Base-by-base conservation (phyloP, 768 basidiomycete genomes). In the Fomitopsis serialis region DNA sequence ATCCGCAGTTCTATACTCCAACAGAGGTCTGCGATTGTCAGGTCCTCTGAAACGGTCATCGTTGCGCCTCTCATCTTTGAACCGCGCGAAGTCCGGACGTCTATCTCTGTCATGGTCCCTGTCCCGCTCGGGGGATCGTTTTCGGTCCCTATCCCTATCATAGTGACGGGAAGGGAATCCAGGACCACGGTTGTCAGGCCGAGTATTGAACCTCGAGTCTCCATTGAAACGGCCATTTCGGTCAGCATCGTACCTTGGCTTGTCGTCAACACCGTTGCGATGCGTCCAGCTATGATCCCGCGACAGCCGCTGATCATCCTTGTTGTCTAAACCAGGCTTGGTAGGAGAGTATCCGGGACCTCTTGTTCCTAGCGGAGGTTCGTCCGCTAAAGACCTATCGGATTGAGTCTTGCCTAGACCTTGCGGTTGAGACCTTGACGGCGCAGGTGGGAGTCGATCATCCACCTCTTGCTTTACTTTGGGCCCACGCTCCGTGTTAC, bases 1-100 rank as follows among this genome's bases (percentile, higher is more conserved):
- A 35, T 70, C 64, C 45, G 61, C 66, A 55, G 75, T 73, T n/a
- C 70, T 68, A 7, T 75, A 69, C 19, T 80, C 77, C 54, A 76
- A 78, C 44, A 73, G 75, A 22, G 74, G 74, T 42, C 75, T 66
- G 17, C 75, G 73, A 21, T 49, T 58, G 34, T 60, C 66, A 4
- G 49, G 6, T 40, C 56, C 73, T 61, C 58, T 71, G 55, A 63
- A 68, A 61, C 64, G 70, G 53, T 66, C 73, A 56, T 71, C 76
- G 43, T 62, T 69, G 53, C 70, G 72, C n/a, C 65, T 67, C 56
- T 72, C 76, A 55, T 69, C 73, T 19, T 69, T 71, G 61, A 63
- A 69, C 45, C 68, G 68, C 55, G 63, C 64, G 42, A 68, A 68
- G 22, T 73, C 72, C 37, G 70, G 68, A 52, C 69, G 67, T 48